Percentiles rank a stretch among this genome's conserved stretches.
These are phyloP conservation scores for Fusarium sacchari DNA, from an alignment of 2,329 filamentous ascomycete genomes.

Conservation along the genomic window DNA sequence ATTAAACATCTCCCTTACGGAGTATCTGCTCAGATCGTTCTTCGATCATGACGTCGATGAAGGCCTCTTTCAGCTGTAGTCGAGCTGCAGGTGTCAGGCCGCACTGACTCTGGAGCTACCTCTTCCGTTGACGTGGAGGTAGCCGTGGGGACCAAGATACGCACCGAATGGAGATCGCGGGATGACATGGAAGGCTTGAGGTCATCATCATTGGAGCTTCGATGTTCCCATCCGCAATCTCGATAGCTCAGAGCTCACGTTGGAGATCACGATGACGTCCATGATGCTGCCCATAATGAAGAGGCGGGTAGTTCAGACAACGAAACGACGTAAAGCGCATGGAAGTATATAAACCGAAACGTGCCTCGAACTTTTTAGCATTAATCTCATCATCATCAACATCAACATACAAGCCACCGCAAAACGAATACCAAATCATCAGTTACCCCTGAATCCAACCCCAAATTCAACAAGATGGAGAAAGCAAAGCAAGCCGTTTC, in stretches of 20 bases:
- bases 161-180: constrained; percentile 29
- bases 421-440: not conserved
- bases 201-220: constrained; percentile 1
- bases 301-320: constrained; percentile 1
- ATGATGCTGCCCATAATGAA: constrained; percentile 20
- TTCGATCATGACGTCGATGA: constrained; percentile 17
- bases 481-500: constrained; percentile 71
- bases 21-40: not conserved
- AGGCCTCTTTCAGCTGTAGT: constrained; percentile 21
- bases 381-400: not conserved
- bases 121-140: constrained; percentile 5
- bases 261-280: constrained; percentile 28
- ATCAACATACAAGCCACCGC: not conserved
- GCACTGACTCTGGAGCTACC: not conserved
- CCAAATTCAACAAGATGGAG: constrained; percentile 59
- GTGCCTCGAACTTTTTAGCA: not conserved
- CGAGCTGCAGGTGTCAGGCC: not conserved
- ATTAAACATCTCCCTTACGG: not conserved
- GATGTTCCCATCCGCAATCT: not conserved
- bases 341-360: constrained; percentile 24
- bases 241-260: not conserved
- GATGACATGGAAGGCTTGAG: constrained; percentile 37
- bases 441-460: not conserved
- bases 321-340: not conserved
- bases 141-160: constrained; percentile 6